Base-by-base conservation (phyloP, 345 rosid species). In the Aurinia saxatilis region DNA sequence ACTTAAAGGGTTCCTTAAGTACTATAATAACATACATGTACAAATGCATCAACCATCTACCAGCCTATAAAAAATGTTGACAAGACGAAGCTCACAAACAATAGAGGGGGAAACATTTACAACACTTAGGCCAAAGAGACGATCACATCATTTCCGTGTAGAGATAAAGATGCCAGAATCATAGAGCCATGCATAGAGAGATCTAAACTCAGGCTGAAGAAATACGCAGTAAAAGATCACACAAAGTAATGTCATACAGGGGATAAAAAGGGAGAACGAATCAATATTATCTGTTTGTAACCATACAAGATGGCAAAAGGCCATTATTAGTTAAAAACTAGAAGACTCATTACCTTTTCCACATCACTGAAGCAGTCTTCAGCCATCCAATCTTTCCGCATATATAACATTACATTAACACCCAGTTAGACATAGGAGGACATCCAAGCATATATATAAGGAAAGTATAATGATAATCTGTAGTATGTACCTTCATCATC, bases 321-420 rank as follows among this genome's bases (percentile, higher is more conserved):
- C 36, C 15, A 42, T 19, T 34, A 64, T 10, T 18, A 40, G 59
- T 57, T 50, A 21, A 48, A 56, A 50, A 57, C 46, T 27, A 36
- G 21, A 58, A 59, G 44, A 59, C 31, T 15, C 55, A 13, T 41
- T 65, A 66, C 72, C 76, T 57, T 65, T 80, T 88, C 96, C 87
- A 62, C 45, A 73, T 76, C 81, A 71, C 56, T 49, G 57, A 50
- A 78, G 48, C 9, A 77, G 47, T 52, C 35, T 56, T 47, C 46
- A 45, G 53, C 75, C 64, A 50, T 71, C 75, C 75, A 71, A 64
- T 71, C 70, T 71, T 64, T 50, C 36, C 50, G 55, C 29, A 3
- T 40, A 64, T 50, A 64, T 3, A 41, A 50, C 66, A 50, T 35
- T 13, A 63, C 57, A 64, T 18, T 29, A 50, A 64, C 7, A 57